These are phyloP conservation scores for Penicillium lagena DNA, from an alignment of 495 filamentous ascomycete genomes.

Conservation along the genomic window DNA sequence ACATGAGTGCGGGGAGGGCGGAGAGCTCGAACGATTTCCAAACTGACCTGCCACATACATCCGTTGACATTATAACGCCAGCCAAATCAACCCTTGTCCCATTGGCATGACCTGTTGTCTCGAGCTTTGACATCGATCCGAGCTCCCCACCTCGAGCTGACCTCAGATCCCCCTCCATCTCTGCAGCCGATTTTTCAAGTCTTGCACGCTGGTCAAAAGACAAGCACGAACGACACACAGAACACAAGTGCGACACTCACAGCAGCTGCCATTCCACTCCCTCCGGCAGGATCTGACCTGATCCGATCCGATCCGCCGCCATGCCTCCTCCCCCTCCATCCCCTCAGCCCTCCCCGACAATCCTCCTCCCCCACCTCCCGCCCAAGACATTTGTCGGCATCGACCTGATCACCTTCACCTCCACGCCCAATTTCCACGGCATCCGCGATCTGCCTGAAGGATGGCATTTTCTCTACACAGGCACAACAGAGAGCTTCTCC, in stretches of 20 bases:
- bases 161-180: slow-evolving; percentile 1
- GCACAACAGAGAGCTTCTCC: slow-evolving; percentile 48
- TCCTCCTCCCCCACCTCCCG: slow-evolving; percentile 43
- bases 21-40: neutral
- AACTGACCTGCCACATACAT: neutral
- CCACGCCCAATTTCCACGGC: slow-evolving; percentile 50
- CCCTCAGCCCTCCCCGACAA: slow-evolving; percentile 31
- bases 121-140: neutral
- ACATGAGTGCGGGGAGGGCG: neutral
- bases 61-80: neutral
- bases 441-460: slow-evolving; percentile 52
- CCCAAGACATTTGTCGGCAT: slow-evolving; percentile 45
- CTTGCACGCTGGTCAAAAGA: neutral
- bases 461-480: slow-evolving; percentile 58
- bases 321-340: slow-evolving; percentile 16
- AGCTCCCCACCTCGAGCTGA: neutral
- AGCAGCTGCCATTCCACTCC: neutral
- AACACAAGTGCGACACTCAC: neutral
- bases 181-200: slow-evolving; percentile 3
- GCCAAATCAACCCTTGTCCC: too few relatives aligned
- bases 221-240: too few relatives aligned
- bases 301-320: neutral
- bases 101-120: too few relatives aligned
- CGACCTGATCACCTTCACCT: slow-evolving; percentile 49
- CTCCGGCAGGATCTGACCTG: neutral